Evolutionary conservation across 192 early-diverging fungal genomes (phyloP), one percentile per base, ranked within the genome.

Genomic region (Entrophospora sp.): DNA sequence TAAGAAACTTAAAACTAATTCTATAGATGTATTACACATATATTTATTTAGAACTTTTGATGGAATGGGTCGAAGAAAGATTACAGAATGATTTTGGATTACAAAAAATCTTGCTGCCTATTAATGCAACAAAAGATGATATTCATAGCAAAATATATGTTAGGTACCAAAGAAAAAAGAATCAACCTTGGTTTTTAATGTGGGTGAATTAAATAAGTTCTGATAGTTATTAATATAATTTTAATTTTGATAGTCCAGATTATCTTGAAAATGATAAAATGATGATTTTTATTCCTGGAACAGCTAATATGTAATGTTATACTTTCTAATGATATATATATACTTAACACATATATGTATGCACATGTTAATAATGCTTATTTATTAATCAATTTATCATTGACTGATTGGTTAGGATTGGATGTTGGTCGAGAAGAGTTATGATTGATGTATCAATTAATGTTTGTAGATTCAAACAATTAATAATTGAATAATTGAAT

Each of bases 231-330:
- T 28, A 45, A 49, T 35, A 34, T 30, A n/a, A 9, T 6, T 18
- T 25, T 24, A 30, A n/a, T 1, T 43, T 42, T 1, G 0, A 30
- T 55, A 66, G 64, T 31, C 52, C 51, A 4, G 64, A 66, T 66
- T 66, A 66, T 43, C 5, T 52, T 14, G 55, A 20, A 0, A 66
- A 66, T 27, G 48, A 66, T 0, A 66, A 53, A 2, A 55, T 66
- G 64, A 51, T 48, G 2, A 32, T 66, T 9, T 66, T 66, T 22
- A 66, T 66, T 31, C 64, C 64, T 42, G 64, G 51, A 34, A 52
- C 52, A 31, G 14, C 51, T 43, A 22, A 66, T 31, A 42, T 24
- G 64, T 66, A 37, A 36, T 30, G n/a, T 22, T 22, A 24, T 34
- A 16, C 8, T 10, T 55, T 28, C 44, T 43, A 1, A 31, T 13